Evolutionary conservation across 1,284 basidiomycete genomes (phyloP), one percentile per base, ranked within the genome.

Genomic region (Pyrrhoderma noxium): DNA sequence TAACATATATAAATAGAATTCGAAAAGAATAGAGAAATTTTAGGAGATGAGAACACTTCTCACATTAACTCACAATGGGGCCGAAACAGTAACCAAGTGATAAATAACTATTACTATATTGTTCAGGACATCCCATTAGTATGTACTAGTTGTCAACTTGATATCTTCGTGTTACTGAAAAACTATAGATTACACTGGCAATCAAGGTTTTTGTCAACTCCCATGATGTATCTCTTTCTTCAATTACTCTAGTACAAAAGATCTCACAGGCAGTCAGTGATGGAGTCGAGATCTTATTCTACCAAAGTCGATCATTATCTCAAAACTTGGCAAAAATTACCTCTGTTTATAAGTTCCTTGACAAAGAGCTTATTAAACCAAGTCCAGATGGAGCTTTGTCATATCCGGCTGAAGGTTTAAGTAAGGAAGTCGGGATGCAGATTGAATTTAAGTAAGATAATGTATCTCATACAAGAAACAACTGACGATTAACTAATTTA

Each of bases 191-290:
- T 35, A 36, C 43, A 14, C 8, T 47, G 2, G 25, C 16, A 19
- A 25, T 53, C 11, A 27, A 31, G 11, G 27, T 31, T 5, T 31
- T 49, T 9, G 43, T 45, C 35, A 38, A 50, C 25, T 41, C 45
- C 4, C 22, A 47, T 14, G 49, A 39, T 39, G 39, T 59, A 16
- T 49, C 57, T 8, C 22, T 58, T 3, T 46, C 49, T 14, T 54
- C 55, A 4, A 27, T 59, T 16, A 51, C 55, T 8, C 21, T 59
- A 11, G 38, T 59, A 7, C 57, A 57, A 25, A 49, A 56, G 37
- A 38, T 52, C 7, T 41, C 55, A 2, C 21, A 47, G 3, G 27
- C 52, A 1, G 48, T 58, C 9, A 22, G 40, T 21, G 49, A 39
- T 43, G 47, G 54, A 19, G 25, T 56, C 11, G 49, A 16, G 11